Conservation (phyloP, 2,329 filamentous ascomycete species). For the Cladosporium cucumerinum region DNA sequence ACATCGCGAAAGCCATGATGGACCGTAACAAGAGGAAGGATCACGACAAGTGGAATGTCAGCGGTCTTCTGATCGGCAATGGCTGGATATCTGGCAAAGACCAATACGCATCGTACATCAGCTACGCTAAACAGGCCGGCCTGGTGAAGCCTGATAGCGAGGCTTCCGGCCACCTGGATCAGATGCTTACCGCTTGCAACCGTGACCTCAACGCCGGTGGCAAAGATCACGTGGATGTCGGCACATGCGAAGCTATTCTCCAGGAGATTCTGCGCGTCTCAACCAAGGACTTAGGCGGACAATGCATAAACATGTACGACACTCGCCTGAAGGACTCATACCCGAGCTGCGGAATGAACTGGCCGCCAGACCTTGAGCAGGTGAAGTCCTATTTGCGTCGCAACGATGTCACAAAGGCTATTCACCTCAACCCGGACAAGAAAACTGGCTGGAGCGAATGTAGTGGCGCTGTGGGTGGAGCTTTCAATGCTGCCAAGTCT, state of each 20-base stretch:
- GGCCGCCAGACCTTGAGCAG: constrained; percentile 79
- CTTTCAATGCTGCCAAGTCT: constrained; percentile 69
- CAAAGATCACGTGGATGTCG: constrained; percentile 62
- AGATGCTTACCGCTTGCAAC: constrained; percentile 2
- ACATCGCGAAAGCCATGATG: constrained; percentile 88
- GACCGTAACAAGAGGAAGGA: constrained; percentile 67
- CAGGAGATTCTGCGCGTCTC: constrained; percentile 65
- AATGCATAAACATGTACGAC: constrained; percentile 96
- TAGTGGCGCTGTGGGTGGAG: constrained; percentile 68
- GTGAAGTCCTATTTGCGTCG: constrained; percentile 83
- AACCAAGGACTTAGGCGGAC: constrained; percentile 47
- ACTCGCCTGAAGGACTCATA: constrained; percentile 76
- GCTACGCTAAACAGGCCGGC: constrained; percentile 73
- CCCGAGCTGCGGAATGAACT: constrained; percentile 92
- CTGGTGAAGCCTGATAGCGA: constrained; percentile 67
- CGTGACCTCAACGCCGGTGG: constrained; percentile 52
- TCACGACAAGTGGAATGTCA: constrained; percentile 67
- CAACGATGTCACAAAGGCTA: constrained; percentile 70
- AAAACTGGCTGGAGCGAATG: constrained; percentile 90
- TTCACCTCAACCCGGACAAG: constrained; percentile 80
- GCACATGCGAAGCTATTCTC: constrained; percentile 73
- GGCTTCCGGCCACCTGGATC: constrained; percentile 57
- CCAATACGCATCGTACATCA: constrained; percentile 84
- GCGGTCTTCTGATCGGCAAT: constrained; percentile 89
- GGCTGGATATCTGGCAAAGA: constrained; percentile 91